Evolutionary conservation across 2,329 filamentous ascomycete genomes (phyloP).

Genomic region (Exophiala oligosperma): DNA sequence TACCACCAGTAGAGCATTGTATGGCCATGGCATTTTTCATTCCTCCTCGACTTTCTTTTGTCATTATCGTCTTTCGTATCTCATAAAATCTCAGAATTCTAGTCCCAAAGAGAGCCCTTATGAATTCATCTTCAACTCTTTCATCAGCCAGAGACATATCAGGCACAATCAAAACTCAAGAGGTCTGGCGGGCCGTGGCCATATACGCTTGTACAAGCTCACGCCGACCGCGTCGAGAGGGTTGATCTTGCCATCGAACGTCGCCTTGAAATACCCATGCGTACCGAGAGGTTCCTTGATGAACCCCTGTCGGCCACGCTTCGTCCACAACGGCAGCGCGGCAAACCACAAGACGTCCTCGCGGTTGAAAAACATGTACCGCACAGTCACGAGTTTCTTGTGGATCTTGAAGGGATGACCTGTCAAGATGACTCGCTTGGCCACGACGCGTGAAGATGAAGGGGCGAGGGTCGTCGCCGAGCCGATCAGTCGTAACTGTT

Average conservation of each 20-base stretch:
- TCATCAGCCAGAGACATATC: neutral
- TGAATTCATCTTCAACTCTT: neutral
- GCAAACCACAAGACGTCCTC: slow-evolving; percentile 98
- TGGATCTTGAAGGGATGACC: slow-evolving; percentile 99
- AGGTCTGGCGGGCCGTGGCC: slow-evolving; percentile 65
- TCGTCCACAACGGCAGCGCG: slow-evolving; percentile 91
- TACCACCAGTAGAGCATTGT: no score
- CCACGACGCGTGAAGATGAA: slow-evolving; percentile 73
- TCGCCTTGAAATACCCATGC: slow-evolving; percentile 99
- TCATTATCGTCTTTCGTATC: no score
- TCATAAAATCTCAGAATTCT: no score
- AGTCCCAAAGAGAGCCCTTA: no score
- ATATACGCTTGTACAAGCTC: slow-evolving; percentile 82
- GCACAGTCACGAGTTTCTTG: slow-evolving; percentile 93
- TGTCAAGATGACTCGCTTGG: slow-evolving; percentile 90
- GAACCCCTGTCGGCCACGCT: slow-evolving; percentile 80
- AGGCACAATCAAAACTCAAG: slow-evolving; percentile 5
- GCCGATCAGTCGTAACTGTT: slow-evolving; percentile 70
- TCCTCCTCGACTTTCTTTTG: no score
- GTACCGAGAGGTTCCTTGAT: slow-evolving; percentile 94
- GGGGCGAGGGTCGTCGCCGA: slow-evolving; percentile 86
- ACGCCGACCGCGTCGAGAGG: slow-evolving; percentile 92
- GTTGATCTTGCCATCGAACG: slow-evolving; percentile 93
- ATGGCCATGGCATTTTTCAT: no score
- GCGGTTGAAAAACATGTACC: slow-evolving; percentile 99